These are phyloP conservation scores for Saccharomyces hybrid DNA, from an alignment of 1,139 yeast genomes.

Conservation along the genomic window DNA sequence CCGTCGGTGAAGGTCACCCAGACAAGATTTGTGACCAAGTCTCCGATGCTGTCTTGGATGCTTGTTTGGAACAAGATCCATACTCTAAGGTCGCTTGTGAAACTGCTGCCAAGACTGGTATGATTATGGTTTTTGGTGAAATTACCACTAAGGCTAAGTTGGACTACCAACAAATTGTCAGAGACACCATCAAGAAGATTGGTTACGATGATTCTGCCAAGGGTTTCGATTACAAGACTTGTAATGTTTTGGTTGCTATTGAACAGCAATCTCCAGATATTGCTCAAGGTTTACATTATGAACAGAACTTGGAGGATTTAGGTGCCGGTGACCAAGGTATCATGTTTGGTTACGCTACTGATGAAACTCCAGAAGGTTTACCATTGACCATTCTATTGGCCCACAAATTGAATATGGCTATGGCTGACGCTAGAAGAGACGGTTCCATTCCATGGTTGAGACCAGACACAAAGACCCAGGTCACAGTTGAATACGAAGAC, in stretches of 20 bases:
- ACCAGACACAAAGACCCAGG: conserved; percentile 99
- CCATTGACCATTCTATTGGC: conserved; percentile 93
- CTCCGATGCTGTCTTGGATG: conserved; percentile 95
- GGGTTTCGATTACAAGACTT: conserved; percentile 98
- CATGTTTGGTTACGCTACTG: conserved; percentile 99
- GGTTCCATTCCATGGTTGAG: conserved; percentile 94
- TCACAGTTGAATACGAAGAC: conserved; percentile 89
- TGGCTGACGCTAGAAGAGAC: conserved; percentile 95
- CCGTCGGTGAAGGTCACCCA: conserved; percentile 99
- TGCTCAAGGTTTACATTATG: conserved; percentile 98
- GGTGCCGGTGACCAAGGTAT: conserved; percentile 99
- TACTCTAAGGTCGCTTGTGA: conserved; percentile 98
- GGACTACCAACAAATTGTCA: conserved; percentile 93
- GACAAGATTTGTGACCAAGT: conserved; percentile 99
- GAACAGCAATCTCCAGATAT: conserved; percentile 99
- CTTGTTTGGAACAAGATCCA: conserved; percentile 93
- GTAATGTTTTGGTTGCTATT: conserved; percentile 97
- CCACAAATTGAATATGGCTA: conserved; percentile 92
- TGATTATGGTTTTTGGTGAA: conserved; percentile 99
- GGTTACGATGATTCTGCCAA: conserved; percentile 94
- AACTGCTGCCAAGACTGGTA: conserved; percentile 97
- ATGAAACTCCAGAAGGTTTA: conserved; percentile 94
- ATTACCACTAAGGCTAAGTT: conserved; percentile 92
- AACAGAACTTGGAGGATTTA: conserved; percentile 90
- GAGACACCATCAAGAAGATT: conserved; percentile 97